Conservation (phyloP, 805 yeast species). For the Yamadazyma olivae region DNA sequence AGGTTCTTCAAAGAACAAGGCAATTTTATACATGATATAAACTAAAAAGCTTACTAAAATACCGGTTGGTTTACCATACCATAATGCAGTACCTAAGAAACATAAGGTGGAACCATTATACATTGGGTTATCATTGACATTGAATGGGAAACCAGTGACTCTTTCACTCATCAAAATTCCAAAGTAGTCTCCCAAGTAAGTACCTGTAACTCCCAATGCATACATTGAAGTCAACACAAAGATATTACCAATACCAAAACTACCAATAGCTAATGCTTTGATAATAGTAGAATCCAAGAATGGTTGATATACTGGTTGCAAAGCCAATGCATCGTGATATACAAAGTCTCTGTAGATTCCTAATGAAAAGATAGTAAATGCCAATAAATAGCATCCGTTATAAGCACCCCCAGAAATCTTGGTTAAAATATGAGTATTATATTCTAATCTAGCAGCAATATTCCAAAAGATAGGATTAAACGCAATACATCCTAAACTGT, state of each 20-base stretch:
- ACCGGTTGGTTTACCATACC: constrained; percentile 90
- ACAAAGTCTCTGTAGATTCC: constrained; percentile 81
- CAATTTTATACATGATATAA: constrained; percentile 76
- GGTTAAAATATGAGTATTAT: constrained; percentile 72
- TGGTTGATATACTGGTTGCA: constrained; percentile 65
- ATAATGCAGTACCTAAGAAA: constrained; percentile 86
- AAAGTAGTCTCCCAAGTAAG: constrained; percentile 95
- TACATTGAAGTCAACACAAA: constrained; percentile 86
- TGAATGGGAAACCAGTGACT: constrained; percentile 93
- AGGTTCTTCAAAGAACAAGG: constrained; percentile 90
- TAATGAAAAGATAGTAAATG: constrained; percentile 76
- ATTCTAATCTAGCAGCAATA: constrained; percentile 82
- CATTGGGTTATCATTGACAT: constrained; percentile 91
- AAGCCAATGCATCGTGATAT: constrained; percentile 64
- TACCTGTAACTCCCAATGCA: constrained; percentile 91
- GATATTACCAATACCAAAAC: constrained; percentile 70
- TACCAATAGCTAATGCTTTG: constrained; percentile 49
- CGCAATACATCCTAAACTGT: constrained; percentile 62
- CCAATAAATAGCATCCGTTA: constrained; percentile 82
- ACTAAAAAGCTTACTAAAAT: constrained; percentile 70
- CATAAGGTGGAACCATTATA: constrained; percentile 89
- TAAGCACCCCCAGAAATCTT: constrained; percentile 65
- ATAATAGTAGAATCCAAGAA: constrained; percentile 39
- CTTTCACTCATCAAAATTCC: constrained; percentile 91
- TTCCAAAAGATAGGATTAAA: constrained; percentile 98